These are phyloP conservation scores for Grosmannia huntii DNA, from an alignment of 2,329 filamentous ascomycete genomes.

Conservation along the genomic window DNA sequence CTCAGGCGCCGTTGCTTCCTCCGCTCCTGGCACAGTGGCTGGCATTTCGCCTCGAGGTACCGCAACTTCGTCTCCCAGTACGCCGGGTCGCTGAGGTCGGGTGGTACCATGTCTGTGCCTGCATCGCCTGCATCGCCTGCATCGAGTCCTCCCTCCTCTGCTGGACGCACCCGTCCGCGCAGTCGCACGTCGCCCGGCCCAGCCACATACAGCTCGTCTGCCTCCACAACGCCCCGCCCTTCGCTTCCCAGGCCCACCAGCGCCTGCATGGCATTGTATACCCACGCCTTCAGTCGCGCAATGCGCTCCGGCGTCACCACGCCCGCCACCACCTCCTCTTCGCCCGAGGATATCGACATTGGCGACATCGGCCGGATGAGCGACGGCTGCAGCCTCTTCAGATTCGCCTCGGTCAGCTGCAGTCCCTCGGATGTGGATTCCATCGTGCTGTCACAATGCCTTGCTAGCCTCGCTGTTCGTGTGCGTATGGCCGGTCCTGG, in stretches of 20 bases:
- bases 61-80: constrained; percentile 8
- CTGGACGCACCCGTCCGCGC: not conserved
- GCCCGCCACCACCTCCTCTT: not conserved
- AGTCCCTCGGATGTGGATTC: not conserved
- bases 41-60: constrained; percentile 6
- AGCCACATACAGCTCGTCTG: constrained; percentile 7
- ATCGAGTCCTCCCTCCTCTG: not conserved
- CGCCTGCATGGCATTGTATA: constrained; percentile 8
- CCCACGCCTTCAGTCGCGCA: constrained; percentile 3
- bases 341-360: constrained; percentile 6
- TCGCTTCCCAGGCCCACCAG: constrained; percentile 5
- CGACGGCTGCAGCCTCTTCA: constrained; percentile 6
- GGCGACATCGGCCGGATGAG: constrained; percentile 8
- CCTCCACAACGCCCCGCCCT: constrained; percentile 1
- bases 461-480: not conserved
- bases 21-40: constrained; percentile 5
- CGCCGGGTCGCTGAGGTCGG: not conserved
- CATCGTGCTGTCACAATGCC: not conserved
- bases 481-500: not conserved
- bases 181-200: constrained; percentile 9
- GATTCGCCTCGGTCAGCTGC: constrained; percentile 7
- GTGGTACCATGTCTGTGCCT: not conserved
- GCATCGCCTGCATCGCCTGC: not conserved
- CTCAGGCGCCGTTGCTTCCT: constrained; percentile 4
- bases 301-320: not conserved